phyloP scores from a whole-genome alignment of 2,329 filamentous ascomycete genomes.

The Ophiosphaerella herpotricha region DNA sequence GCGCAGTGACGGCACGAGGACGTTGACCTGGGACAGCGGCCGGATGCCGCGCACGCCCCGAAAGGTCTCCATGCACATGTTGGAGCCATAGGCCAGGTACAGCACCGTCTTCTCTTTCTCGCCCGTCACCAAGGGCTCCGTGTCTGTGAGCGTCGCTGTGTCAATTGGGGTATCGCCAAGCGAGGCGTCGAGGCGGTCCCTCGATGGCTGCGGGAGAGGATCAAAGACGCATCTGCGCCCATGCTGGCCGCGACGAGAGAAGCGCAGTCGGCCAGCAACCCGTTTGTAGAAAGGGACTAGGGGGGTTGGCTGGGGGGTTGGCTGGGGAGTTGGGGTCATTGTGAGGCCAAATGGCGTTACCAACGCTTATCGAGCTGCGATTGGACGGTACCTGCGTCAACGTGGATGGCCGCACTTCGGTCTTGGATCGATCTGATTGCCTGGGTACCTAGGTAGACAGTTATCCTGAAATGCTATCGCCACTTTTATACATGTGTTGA shows the following conservation, averaged over 20 bases:
- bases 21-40: conserved; percentile 80
- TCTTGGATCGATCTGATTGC: background rate
- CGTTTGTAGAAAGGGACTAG: conserved; percentile 11
- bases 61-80: conserved; percentile 81
- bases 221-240: conserved; percentile 17
- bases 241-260: conserved; percentile 7
- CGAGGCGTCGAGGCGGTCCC: conserved; percentile 40
- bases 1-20: conserved; percentile 75
- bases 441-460: too few species aligned
- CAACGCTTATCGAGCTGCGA: conserved; percentile 24
- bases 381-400: conserved; percentile 25
- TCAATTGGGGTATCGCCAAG: conserved; percentile 33
- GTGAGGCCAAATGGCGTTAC: conserved; percentile 31
- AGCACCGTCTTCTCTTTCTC: conserved; percentile 45
- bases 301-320: conserved; percentile 6
- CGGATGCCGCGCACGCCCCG: conserved; percentile 75
- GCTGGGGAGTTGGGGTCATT: conserved; percentile 24
- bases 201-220: conserved; percentile 25
- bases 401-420: conserved; percentile 4
- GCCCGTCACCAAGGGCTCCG: conserved; percentile 11
- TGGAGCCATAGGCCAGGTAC: conserved; percentile 80
- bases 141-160: conserved; percentile 16
- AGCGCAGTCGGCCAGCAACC: conserved; percentile 14
- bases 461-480: too few species aligned
- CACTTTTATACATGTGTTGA: background rate